Base-by-base conservation (phyloP, 2,329 filamentous ascomycete genomes). In the Colletotrichum tanaceti region DNA sequence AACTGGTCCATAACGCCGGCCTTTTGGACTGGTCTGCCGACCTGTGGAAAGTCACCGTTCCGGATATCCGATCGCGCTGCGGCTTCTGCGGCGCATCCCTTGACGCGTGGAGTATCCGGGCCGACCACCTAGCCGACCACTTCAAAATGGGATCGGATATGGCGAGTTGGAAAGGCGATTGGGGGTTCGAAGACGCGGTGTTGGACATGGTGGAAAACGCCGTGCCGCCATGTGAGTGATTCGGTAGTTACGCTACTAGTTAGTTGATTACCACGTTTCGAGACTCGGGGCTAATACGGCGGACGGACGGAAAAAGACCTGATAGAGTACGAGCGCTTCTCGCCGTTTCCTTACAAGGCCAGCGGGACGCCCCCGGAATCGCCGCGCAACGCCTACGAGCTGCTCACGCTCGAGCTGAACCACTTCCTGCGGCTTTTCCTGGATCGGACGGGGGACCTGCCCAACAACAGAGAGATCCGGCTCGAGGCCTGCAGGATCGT, bases 151-250 rank as follows among this genome's bases (percentile, higher is more conserved):
- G 79, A 18, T 75, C 75, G 43, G 75, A 73, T 58, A 82, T 81
- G 79, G 75, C 77, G 43, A 75, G 78, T 41, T 82, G 78, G 79
- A 77, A 77, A 63, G 79, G 79, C 24, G 79, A 80, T 53, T 79
- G 78, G 75, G 80, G 79, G 46, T 80, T 82, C 57, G 79, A 79
- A 11, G 66, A 73, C 2, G 73, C 74, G 10, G 73, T 80, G 16
- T 64, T 77, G 41, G 75, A 78, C 43, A 75, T 79, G 58, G 75
- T 80, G 49, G 77, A 81, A 63, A 81, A 79, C 62, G 74, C 77
- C 41, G 79, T 81, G 38, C 78, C 78, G 18, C 78, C 79, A 9
- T 80, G 72, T 73, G 52, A 66, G 72, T 28, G 2, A 16, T 18
- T 28, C n/a, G n/a, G n/a, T n/a, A n/a, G n/a, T n/a, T n/a, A n/a